Evolutionary conservation across 371 early-diverging fungal genomes (phyloP).

Genomic region (Amoeboradix gromovi): DNA sequence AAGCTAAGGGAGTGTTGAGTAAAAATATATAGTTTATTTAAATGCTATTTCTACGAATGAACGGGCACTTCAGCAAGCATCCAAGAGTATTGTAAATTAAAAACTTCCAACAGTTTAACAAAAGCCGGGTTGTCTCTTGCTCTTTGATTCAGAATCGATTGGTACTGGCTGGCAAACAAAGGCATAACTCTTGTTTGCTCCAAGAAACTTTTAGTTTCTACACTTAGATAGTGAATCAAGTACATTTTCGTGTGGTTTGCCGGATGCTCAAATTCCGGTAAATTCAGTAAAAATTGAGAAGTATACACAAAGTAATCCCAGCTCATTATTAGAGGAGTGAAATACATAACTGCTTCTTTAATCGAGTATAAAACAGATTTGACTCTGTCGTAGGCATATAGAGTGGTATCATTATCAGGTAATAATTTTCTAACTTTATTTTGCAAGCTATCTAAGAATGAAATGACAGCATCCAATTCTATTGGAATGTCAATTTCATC

Average conservation of each 20-base stretch:
- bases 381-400: not conserved
- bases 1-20: too few relatives aligned
- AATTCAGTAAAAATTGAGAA: not conserved
- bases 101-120: not conserved
- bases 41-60: too few relatives aligned
- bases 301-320: not conserved
- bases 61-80: not conserved
- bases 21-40: too few relatives aligned
- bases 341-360: not conserved
- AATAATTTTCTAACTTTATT: not conserved
- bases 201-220: not conserved
- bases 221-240: not conserved
- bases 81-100: not conserved
- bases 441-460: not conserved
- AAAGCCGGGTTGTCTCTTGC: not conserved
- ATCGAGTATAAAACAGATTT: not conserved
- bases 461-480: not conserved
- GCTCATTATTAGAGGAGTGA: not conserved
- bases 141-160: not conserved
- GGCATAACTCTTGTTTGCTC: not conserved
- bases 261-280: not conserved
- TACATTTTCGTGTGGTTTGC: not conserved
- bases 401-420: not conserved
- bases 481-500: not conserved
- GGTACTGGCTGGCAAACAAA: not conserved